Base-by-base conservation (phyloP, 306 rosid species). In the Amphicarpaea edgeworthii region DNA sequence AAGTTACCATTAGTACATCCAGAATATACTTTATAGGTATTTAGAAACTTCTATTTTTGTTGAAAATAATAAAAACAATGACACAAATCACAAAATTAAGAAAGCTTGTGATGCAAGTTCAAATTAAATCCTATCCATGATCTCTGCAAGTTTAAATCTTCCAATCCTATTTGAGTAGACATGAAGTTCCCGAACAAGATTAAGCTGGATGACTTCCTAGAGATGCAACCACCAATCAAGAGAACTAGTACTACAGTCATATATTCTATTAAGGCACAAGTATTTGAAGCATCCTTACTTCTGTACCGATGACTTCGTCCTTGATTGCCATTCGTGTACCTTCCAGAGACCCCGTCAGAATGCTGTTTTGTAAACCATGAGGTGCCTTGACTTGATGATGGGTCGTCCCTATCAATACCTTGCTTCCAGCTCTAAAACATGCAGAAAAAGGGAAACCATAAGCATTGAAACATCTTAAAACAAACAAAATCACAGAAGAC, bases 351-450 rank as follows among this genome's bases (percentile, higher is more conserved):
- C 69, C 60, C 54, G 32, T 61, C 70, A 24, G 70, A 45, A 63
- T 53, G 55, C 16, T 77, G 58, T 19, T 82, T 64, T 41, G 17
- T 77, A 71, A 82, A 82, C 82, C 85, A 77, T 6, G 82, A 76
- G 49, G 82, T 9, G 12, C 68, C 64, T 53, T n/a, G 65, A 71
- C 75, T 82, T 63, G 85, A 82, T 63, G 70, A 72, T 57, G 82
- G 75, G 26, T 54, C 65, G 38, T 76, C 75, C 16, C 6, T 68
- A n/a, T 54, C 79, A 54, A 15, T 30, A 42, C n/a, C 74, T 30
- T 43, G 58, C 79, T 82, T 76, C 85, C 79, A 82, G 70, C 81
- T 77, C 85, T 82, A 43, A 55, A 76, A 11, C 70, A 64, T 16
- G 49, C 54, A 76, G n/a, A 47, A 24, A 30, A 57, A 54, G 41